Evolutionary conservation across 1,139 yeast species (phyloP), one percentile per base, ranked within the genome.

Genomic region (Taphrina flavorubra): DNA sequence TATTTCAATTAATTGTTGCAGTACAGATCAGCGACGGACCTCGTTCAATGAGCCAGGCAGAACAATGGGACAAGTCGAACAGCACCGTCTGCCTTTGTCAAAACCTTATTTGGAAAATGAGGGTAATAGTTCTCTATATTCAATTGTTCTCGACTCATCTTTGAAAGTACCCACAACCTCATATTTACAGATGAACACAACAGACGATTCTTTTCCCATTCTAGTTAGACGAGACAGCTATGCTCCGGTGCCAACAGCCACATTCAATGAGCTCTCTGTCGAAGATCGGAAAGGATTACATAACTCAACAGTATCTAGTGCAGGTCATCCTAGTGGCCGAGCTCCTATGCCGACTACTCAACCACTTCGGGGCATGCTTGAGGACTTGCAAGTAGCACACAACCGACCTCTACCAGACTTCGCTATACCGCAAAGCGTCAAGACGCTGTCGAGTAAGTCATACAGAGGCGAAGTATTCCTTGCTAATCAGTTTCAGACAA

Each of bases 171-270:
- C 66, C 13, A 34, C 59, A n/a, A 63, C 59, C 31, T 63, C 67
- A 16, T 70, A 72, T 51, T 71, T 78, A 51, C 77, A 77, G 62
- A 78, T 75, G 37, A 78, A 77, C 68, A 77, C 79, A 11, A 78
- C 78, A 7, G 81, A 77, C 72, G 84, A 78, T 77, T 79, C 77
- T 75, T 82, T 72, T 74, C 83, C 78, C 72, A 81, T 74, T 74
- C 78, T 71, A 63, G 80, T 72, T 73, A 82, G 75, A 73, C 79
- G 74, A 73, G 80, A 72, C 39, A 60, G 56, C 39, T 36, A 47
- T 47, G 65, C 56, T 8, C 37, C 56, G 10, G 47, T 25, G 10
- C 53, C 53, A 20, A 11, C 36, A 49, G 11, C 53, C n/a, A 49
- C 36, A 11, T 25, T 49, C 53, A n/a, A 20, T 18, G 36, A 49